A percentile compares a stretch with the other conserved stretches of the same genome.
Evolutionary conservation across 2,329 filamentous ascomycete species (phyloP).

Genomic region (Mariannaea elegans): DNA sequence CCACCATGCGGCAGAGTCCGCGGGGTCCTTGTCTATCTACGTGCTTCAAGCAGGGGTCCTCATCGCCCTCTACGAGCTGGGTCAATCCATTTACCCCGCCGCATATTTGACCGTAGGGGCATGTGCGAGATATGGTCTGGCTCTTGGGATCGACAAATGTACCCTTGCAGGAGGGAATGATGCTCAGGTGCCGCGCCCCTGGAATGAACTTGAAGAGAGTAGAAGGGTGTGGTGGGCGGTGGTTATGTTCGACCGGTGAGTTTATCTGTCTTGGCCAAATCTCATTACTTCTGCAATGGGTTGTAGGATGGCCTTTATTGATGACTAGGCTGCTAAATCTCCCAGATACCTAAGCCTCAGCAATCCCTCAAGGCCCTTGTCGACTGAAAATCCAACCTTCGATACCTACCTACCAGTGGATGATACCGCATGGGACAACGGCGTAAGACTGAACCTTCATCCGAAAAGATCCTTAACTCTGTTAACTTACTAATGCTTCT

Average conservation of each 20-base stretch:
- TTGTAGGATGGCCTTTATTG: too few species aligned
- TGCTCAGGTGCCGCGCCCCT: background rate
- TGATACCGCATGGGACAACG: constrained; percentile 3
- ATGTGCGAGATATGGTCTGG: constrained; percentile 22
- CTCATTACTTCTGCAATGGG: too few species aligned
- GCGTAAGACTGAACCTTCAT: background rate
- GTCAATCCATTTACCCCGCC: constrained; percentile 27
- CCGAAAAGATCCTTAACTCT: background rate
- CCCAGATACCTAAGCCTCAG: constrained; percentile 12
- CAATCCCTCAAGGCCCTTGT: constrained; percentile 9
- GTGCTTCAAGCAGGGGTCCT: constrained; percentile 25
- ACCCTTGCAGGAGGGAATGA: constrained; percentile 1
- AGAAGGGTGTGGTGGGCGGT: constrained; percentile 29
- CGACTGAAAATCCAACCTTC: constrained; percentile 7
- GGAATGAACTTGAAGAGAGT: constrained; percentile 26
- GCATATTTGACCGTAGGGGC: constrained; percentile 27
- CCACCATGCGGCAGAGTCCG: constrained; percentile 3
- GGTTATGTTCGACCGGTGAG: constrained; percentile 18
- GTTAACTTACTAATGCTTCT: background rate
- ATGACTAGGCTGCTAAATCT: background rate
- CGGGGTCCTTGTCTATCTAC: constrained; percentile 13
- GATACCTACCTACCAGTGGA: constrained; percentile 16
- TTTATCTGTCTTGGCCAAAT: background rate
- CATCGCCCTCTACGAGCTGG: constrained; percentile 26
- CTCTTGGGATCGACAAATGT: constrained; percentile 20